Evolutionary conservation across 108 stramenopile genomes (phyloP).

Genomic region (Skeletonema marinoi): DNA sequence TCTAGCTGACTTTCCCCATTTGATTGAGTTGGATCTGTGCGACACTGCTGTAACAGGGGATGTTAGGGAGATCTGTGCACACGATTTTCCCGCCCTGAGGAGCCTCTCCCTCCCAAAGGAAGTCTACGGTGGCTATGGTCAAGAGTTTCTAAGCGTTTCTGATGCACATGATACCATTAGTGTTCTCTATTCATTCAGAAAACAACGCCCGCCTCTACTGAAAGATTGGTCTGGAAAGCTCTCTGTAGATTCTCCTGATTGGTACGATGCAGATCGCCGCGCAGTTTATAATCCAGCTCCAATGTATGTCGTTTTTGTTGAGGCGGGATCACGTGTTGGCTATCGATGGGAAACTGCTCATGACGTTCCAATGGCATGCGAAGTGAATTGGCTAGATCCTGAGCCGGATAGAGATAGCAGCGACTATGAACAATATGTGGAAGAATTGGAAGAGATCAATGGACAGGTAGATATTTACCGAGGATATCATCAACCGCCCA

Average conservation of each 20-base stretch:
- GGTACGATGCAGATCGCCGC: neutral
- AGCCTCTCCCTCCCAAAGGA: neutral
- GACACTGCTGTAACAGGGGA: neutral
- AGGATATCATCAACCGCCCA: neutral
- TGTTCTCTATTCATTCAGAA: neutral
- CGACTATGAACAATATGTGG: neutral
- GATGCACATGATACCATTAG: neutral
- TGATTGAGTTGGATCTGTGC: slow-evolving; percentile 1
- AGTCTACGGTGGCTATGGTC: too few relatives aligned
- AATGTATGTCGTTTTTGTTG: neutral
- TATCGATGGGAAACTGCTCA: neutral
- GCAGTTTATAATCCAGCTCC: neutral
- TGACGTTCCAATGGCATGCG: neutral
- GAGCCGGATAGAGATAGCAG: neutral
- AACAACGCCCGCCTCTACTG: too few relatives aligned
- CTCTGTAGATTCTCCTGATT: neutral
- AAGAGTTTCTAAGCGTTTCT: neutral
- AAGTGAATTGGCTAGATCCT: neutral
- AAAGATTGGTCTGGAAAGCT: neutral
- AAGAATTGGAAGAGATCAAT: neutral
- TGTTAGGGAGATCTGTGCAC: neutral
- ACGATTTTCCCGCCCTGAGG: neutral
- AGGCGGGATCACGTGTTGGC: neutral
- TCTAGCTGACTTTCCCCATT: slow-evolving; percentile 9
- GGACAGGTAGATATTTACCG: neutral